A percentile compares a stretch with the other conserved stretches of the same genome.
These are phyloP conservation scores for Peronospora tabacina DNA, from an alignment of 352 stramenopile species.

Conservation along the genomic window DNA sequence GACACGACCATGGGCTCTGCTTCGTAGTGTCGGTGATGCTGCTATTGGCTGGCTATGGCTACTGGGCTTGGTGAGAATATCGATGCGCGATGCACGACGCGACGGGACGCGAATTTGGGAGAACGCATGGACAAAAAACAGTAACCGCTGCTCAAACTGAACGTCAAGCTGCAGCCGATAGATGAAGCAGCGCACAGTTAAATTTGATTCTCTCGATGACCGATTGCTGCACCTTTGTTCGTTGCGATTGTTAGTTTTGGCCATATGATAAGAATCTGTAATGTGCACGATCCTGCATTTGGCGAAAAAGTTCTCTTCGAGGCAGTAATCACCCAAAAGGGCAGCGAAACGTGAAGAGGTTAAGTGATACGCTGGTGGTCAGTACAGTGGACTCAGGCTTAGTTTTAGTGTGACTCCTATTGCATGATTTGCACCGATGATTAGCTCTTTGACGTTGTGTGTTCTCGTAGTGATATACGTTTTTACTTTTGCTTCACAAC, in stretches of 20 bases:
- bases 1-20: constrained; percentile 10
- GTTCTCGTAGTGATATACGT: too few relatives aligned
- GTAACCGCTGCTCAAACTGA: constrained; percentile 22
- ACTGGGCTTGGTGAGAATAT: constrained; percentile 24
- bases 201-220: neutral
- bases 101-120: constrained; percentile 24
- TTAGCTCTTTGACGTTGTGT: too few relatives aligned
- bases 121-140: constrained; percentile 15
- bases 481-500: too few relatives aligned
- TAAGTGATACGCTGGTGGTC: too few relatives aligned
- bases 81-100: constrained; percentile 22
- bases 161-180: constrained; percentile 10
- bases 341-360: too few relatives aligned
- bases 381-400: too few relatives aligned
- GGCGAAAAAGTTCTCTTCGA: too few relatives aligned
- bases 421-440: too few relatives aligned
- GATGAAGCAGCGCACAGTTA: constrained; percentile 8
- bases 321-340: too few relatives aligned
- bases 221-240: neutral
- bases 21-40: constrained; percentile 28
- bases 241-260: neutral
- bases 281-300: too few relatives aligned
- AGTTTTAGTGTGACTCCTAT: too few relatives aligned
- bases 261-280: too few relatives aligned
- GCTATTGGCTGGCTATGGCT: constrained; percentile 18